Evolutionary conservation across 176 grass and related monocot species (phyloP), one percentile per base, ranked within the genome.

Genomic region (Typha latifolia): DNA sequence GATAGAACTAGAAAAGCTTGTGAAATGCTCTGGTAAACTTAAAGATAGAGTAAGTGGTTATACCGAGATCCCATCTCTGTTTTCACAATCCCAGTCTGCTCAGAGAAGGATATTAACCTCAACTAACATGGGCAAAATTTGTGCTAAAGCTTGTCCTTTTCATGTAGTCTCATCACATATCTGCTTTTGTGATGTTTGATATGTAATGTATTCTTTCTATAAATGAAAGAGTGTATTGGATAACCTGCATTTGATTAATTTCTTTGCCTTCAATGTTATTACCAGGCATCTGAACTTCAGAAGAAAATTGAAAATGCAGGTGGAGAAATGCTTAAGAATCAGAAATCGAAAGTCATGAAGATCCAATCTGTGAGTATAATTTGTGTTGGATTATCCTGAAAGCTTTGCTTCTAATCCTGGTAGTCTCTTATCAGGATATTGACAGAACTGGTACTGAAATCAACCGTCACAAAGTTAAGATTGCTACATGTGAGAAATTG

Each of bases 291-390:
- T 63, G 83, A 93, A 73, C 89, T 99, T 84, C 94, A 99, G 74
- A 78, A 89, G 49, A 87, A 90, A 83, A 90, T 99, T 70, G 89
- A 99, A 90, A 90, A 99, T 73, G 83, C 73, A 7, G 94, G 94
- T 56, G 94, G 94, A 11, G 78, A 99, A 72, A 29, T 50, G 70
- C 79, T 99, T 31, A 93, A 99, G 82, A 85, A 90, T 82, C 94
- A 93, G 73, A 93, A 93, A 69, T 57, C 71, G 67, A 99, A 99
- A 92, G 88, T 93, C 32, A 66, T 57, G 48, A 75, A 75, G 27
- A 93, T 90, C 66, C 94, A 97, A 84, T 86, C 81, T 68, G 94
- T 97, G 69, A 79, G 86, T 68, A 73, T 69, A 68, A 78, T 48
- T 66, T 57, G 47, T 26, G 13, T 21, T 48, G 15, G 20, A 23